Base-by-base conservation (phyloP, 2,329 filamentous ascomycete species). In the Aspergillus sp. region DNA sequence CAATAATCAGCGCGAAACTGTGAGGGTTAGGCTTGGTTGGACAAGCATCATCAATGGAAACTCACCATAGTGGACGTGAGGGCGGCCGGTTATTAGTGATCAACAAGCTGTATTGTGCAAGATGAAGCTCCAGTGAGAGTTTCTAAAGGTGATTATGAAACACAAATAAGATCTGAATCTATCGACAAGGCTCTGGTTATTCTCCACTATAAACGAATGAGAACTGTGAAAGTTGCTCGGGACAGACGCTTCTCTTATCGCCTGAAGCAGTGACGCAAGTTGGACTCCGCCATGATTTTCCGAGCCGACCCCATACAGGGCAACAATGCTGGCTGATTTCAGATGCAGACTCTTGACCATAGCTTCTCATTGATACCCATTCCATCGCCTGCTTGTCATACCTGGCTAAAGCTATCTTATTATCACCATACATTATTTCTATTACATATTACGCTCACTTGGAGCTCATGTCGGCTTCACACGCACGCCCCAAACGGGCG, bases 401-500 rank as follows among this genome's bases (percentile, higher is more conserved):
- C 4, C n/a, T 19, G 19, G 19, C 27, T 37, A 27, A 28, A 8
- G 35, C 35, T 39, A 27, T 19, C 19, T 4, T 19, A 19, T 19
- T 19, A 19, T 19, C 19, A 19, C 19, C 19, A 19, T 19, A 19
- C 4, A 2, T 2, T 19, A 19, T 19, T 19, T 19, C 19, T 19
- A 19, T 19, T 19, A 19, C 19, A 19, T 2, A 19, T 19, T 19
- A 2, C 19, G 19, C 19, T 19, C 28, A 32, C 39, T 13, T 7
- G 39, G 30, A 9, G 19, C 42, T 27, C 30, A 84, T 81, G 76
- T 73, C 81, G 9, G 78, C 78, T 42, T 75, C 79, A 41, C 81
- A 83, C 27, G 86, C 85, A 42, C 85, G 88, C 32, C 88, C 88
- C 7, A 95, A 91, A 70, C 85, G 90, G 52, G 85, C 81, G 5